phyloP scores from a whole-genome alignment of 257 asterid genomes.

The Ajuga chamaepitys region DNA sequence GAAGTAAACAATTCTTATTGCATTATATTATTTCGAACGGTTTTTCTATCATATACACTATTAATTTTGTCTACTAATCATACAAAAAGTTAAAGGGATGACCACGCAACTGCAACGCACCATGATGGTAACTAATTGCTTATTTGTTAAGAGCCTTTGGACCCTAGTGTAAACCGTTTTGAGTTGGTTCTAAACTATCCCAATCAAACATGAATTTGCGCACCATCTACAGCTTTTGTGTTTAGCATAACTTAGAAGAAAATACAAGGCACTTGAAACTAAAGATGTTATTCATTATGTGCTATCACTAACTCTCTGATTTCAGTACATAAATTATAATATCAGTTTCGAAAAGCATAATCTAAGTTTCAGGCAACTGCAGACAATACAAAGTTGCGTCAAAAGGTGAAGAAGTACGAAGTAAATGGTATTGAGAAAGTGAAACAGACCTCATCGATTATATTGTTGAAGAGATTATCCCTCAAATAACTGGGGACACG shows the following conservation, averaged over 20 bases:
- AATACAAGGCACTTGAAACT: neutral
- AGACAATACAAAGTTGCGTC: neutral
- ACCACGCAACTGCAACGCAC: too few relatives aligned
- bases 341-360: neutral
- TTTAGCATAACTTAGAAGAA: neutral
- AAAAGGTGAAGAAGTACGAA: neutral
- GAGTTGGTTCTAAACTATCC: neutral
- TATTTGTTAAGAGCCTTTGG: too few relatives aligned
- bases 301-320: too few relatives aligned
- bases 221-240: neutral
- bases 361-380: neutral
- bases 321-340: too few relatives aligned
- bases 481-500: slow-evolving; percentile 62
- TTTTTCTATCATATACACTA: too few relatives aligned
- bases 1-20: neutral
- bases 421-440: neutral
- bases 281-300: neutral
- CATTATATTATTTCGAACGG: neutral
- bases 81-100: too few relatives aligned
- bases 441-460: slow-evolving; percentile 55
- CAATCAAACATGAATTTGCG: neutral
- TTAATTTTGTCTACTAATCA: too few relatives aligned
- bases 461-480: slow-evolving; percentile 63
- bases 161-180: too few relatives aligned
- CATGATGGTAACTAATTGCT: too few relatives aligned